These are phyloP conservation scores for Hirschioporus abietinus DNA, from an alignment of 768 basidiomycete species.

Conservation along the genomic window DNA sequence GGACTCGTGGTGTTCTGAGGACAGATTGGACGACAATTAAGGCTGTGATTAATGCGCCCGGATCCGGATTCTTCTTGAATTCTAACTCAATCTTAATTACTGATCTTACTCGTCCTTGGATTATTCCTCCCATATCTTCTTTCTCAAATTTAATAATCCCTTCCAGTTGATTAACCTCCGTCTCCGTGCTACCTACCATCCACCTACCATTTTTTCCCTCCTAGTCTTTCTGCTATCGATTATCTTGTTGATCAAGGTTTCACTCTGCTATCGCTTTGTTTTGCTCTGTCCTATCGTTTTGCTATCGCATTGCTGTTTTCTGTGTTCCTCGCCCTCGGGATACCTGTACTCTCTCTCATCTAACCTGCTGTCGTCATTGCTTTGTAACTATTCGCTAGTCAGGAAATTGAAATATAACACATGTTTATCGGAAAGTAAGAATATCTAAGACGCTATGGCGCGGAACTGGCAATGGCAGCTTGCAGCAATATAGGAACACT, in stretches of 20 bases:
- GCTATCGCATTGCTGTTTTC: background rate
- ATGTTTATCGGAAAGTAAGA: background rate
- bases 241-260: background rate
- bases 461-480: slow-evolving; percentile 51
- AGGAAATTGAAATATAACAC: background rate
- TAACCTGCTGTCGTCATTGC: no score
- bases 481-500: slow-evolving; percentile 73
- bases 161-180: background rate
- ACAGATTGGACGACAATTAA: background rate
- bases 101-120: no score
- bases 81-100: no score
- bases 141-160: background rate
- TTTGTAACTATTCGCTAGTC: no score
- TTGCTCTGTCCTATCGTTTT: background rate
- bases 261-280: background rate
- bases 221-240: background rate
- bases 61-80: no score
- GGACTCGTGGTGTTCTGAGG: background rate
- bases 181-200: background rate
- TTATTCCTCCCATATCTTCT: no score
- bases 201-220: background rate
- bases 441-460: background rate
- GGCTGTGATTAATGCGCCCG: background rate
- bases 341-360: background rate
- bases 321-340: background rate